Evolutionary conservation across 2,329 filamentous ascomycete species (phyloP).

Genomic region (Huntiella abstrusa): DNA sequence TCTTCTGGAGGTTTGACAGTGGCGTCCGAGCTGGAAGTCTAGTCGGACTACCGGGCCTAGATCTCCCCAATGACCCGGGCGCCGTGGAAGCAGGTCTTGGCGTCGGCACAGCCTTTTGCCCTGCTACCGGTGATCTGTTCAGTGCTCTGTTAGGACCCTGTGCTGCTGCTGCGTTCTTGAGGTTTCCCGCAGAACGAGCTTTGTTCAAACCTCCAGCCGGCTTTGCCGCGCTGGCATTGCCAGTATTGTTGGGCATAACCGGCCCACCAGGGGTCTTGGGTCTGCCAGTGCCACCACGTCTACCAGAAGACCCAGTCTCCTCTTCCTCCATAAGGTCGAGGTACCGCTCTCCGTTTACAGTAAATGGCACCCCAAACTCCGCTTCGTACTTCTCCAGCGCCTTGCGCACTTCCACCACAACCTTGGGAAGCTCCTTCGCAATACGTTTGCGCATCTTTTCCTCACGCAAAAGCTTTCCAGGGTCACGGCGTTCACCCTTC

Average conservation of each 20-base stretch:
- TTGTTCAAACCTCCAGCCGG: constrained; percentile 16
- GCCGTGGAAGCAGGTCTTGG: constrained; percentile 16
- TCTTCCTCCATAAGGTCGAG: constrained; percentile 61
- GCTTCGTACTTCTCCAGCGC: constrained; percentile 78
- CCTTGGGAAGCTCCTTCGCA: constrained; percentile 83
- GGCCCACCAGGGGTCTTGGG: constrained; percentile 23
- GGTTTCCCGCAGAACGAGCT: constrained; percentile 13
- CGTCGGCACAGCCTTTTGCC: constrained; percentile 16
- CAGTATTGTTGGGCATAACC: constrained; percentile 54
- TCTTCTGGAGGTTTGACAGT: constrained; percentile 43
- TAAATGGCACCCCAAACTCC: constrained; percentile 81
- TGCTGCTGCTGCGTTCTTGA: constrained; percentile 5
- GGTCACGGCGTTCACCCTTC: constrained; percentile 87
- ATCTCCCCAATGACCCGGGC: constrained; percentile 3
- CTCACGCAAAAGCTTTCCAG: constrained; percentile 78
- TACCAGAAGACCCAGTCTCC: constrained; percentile 20
- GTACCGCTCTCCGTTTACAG: constrained; percentile 83
- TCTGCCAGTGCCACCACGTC: constrained; percentile 28
- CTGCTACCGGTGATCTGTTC: constrained; percentile 34
- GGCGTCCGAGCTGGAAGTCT: constrained; percentile 53
- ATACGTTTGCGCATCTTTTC: constrained; percentile 99
- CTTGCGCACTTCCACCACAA: constrained; percentile 66
- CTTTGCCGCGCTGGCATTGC: constrained; percentile 25
- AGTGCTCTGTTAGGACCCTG: constrained; percentile 20
- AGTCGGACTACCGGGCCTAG: constrained; percentile 33